Conservation (phyloP, 257 asterid genomes). For the Gynochthodes officinalis region DNA sequence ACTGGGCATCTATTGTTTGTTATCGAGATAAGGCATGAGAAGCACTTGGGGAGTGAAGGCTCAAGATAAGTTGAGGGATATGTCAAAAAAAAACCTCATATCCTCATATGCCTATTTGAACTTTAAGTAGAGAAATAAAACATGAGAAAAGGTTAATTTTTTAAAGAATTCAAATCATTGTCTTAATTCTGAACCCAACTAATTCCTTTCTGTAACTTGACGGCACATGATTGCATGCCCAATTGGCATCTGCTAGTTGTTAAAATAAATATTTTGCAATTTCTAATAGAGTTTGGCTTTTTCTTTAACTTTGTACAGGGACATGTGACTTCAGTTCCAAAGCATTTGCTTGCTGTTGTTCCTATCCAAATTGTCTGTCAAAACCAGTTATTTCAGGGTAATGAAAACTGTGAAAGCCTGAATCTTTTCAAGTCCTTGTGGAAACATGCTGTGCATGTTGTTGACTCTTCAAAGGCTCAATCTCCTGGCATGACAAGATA, state of each 20-base stretch:
- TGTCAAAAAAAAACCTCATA: not conserved
- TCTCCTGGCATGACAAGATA: conserved; percentile 55
- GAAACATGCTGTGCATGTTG: conserved; percentile 45
- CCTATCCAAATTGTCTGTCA: conserved; percentile 64
- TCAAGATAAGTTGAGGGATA: not conserved
- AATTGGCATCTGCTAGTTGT: not conserved
- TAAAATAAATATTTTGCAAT: conserved; percentile 2
- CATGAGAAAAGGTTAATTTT: not conserved
- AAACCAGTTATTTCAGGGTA: conserved; percentile 32
- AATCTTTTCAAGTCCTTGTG: conserved; percentile 53
- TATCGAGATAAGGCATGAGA: not conserved
- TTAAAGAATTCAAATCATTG: not conserved
- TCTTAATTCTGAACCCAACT: not conserved
- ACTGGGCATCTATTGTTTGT: not conserved
- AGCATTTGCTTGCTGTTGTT: conserved; percentile 51
- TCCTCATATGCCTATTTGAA: not conserved
- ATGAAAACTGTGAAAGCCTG: conserved; percentile 27
- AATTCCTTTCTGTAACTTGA: not conserved
- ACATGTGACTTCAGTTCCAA: conserved; percentile 57
- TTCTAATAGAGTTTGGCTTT: conserved; percentile 15
- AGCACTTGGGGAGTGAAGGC: not conserved
- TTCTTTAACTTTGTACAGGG: conserved; percentile 49
- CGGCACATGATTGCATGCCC: not conserved
- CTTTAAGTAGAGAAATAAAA: not conserved
- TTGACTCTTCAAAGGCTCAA: conserved; percentile 48